Evolutionary conservation across 2,329 filamentous ascomycete genomes (phyloP).

Genomic region (Aphanocladium album): DNA sequence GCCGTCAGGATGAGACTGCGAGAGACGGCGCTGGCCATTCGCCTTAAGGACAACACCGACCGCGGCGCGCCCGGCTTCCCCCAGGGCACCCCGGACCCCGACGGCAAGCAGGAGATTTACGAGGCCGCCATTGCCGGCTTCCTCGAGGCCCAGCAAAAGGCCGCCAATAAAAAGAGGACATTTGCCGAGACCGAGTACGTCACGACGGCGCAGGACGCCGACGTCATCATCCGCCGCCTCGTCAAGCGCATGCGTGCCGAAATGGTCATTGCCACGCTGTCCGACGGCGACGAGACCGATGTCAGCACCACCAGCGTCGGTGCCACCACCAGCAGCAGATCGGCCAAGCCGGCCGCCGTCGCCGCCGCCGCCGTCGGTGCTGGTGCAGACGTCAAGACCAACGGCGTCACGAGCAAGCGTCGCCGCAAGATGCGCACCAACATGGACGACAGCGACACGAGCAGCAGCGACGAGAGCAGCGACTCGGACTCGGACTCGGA

Average conservation of each 20-base stretch:
- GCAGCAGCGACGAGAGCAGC: slow-evolving; percentile 29
- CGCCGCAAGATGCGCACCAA: slow-evolving; percentile 48
- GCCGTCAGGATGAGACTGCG: slow-evolving; percentile 64
- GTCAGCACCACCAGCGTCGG: slow-evolving; percentile 21
- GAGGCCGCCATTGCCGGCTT: slow-evolving; percentile 51
- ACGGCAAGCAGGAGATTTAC: slow-evolving; percentile 48
- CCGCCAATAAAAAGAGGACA: slow-evolving; percentile 35
- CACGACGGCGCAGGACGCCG: slow-evolving; percentile 42
- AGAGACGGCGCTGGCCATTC: slow-evolving; percentile 58
- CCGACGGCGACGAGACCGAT: slow-evolving; percentile 40
- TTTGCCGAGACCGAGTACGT: slow-evolving; percentile 51
- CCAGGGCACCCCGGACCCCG: slow-evolving; percentile 41
- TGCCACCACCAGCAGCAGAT: neutral
- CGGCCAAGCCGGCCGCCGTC: neutral
- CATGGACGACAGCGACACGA: slow-evolving; percentile 36
- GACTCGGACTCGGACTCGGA: no score
- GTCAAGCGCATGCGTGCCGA: slow-evolving; percentile 61
- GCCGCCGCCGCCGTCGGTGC: slow-evolving; percentile 19
- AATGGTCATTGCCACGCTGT: slow-evolving; percentile 51
- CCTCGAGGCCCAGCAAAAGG: slow-evolving; percentile 27
- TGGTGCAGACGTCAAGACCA: slow-evolving; percentile 38
- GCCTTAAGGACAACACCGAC: slow-evolving; percentile 51
- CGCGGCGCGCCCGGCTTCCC: slow-evolving; percentile 42
- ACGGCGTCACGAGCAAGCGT: slow-evolving; percentile 45
- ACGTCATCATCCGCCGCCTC: slow-evolving; percentile 48